Percentiles rank a stretch among this genome's conserved stretches.
phyloP scores from a whole-genome alignment of 352 stramenopile genomes.

The Ophiocytium majus region DNA sequence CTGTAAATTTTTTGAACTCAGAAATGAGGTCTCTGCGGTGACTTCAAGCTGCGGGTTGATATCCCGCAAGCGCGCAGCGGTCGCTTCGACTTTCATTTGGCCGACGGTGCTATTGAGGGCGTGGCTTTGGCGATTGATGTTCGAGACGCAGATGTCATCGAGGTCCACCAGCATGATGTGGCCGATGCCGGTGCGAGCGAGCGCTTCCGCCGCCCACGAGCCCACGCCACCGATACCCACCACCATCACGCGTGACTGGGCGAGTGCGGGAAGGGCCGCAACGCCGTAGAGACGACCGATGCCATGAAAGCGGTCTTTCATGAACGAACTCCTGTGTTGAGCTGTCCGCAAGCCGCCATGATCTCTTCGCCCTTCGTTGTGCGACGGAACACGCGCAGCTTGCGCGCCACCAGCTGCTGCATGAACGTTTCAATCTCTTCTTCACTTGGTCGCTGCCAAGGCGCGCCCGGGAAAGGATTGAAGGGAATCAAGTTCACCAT shows the following conservation, averaged over 20 bases:
- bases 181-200: constrained; percentile 66
- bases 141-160: constrained; percentile 71
- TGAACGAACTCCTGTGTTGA: neutral
- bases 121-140: constrained; percentile 69
- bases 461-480: neutral
- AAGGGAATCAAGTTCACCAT: constrained; percentile 4
- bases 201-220: constrained; percentile 67
- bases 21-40: too few relatives aligned
- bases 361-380: neutral
- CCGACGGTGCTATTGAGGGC: constrained; percentile 62
- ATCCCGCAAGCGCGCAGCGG: too few relatives aligned
- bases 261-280: neutral
- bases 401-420: neutral
- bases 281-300: constrained; percentile 19
- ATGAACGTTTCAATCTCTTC: neutral
- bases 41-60: too few relatives aligned
- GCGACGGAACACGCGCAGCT: neutral
- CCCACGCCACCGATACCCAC: constrained; percentile 66
- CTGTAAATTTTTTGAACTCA: too few relatives aligned
- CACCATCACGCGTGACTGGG: constrained; percentile 28
- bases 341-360: constrained; percentile 1
- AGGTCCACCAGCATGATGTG: constrained; percentile 67
- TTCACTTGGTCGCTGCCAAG: neutral
- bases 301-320: constrained; percentile 6
- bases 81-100: constrained; percentile 64